Evolutionary conservation across 2,329 filamentous ascomycete genomes (phyloP), one percentile per base, ranked within the genome.

Genomic region (Phoma herbarum): DNA sequence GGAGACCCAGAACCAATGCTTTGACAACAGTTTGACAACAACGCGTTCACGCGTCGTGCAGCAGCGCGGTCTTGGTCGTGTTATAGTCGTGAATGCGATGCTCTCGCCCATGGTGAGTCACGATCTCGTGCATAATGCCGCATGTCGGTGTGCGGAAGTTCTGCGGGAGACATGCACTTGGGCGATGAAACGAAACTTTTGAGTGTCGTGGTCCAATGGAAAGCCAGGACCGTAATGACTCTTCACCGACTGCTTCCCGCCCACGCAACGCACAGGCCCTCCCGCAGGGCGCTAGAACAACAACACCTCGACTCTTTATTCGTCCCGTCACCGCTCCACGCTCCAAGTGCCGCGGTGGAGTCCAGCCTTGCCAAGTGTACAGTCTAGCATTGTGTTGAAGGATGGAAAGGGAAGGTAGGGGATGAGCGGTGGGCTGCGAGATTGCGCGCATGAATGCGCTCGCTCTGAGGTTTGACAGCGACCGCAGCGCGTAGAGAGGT

Each of bases 101-200:
- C 66, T 65, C 52, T 68, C 67, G 71, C 67, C 71, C 61, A 66
- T 61, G 63, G 63, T 77, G 75, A 77, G 71, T 77, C 75, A 77
- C 71, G 62, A 53, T 57, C 59, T 61, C 39, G 66, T 72, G 64
- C 67, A 67, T 53, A 59, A 51, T 57, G 61, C 49, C 61, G 54
- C 43, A 64, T 63, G 61, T 65, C 60, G 62, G 56, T 59, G 56
- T 59, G 50, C 51, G 51, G 56, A 54, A 53, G 31, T 37, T 42
- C 20, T 47, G 29, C 44, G 49, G 49, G 14, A 53, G 33, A 53
- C 43, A 66, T 67, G 69, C 70, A 67, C 61, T 60, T 51, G 62
- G 50, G 55, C 31, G 58, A 62, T 60, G 64, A 73, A 75, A 74
- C 72, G 67, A 77, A 77, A 77, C 74, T 64, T 41, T 60, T 51